Conservation (phyloP, 805 yeast species). For the Lipomyces japonicus region DNA sequence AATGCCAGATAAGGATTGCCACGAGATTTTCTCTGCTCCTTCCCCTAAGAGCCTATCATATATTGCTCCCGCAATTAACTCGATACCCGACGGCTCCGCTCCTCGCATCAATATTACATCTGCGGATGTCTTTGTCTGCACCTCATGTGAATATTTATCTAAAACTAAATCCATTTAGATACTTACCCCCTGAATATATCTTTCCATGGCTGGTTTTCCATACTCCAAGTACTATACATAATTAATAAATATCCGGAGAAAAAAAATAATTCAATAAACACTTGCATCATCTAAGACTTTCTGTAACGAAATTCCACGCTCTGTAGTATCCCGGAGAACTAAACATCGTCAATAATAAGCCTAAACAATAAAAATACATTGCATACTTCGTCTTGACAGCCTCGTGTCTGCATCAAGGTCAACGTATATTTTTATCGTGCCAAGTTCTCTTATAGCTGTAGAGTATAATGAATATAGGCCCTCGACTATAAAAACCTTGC, state of each 20-base stretch:
- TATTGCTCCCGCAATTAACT: constrained; percentile 63
- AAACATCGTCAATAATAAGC: too few relatives aligned
- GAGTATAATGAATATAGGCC: constrained; percentile 82
- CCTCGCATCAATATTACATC: constrained; percentile 75
- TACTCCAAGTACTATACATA: constrained; percentile 45
- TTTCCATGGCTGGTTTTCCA: constrained; percentile 64
- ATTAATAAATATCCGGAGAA: too few relatives aligned
- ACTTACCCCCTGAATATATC: constrained; percentile 44
- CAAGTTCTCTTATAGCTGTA: constrained; percentile 49
- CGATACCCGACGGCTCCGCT: constrained; percentile 55
- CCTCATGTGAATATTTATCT: background rate
- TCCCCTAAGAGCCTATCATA: constrained; percentile 31
- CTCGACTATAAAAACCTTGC: constrained; percentile 50
- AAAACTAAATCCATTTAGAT: background rate
- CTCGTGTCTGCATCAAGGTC: constrained; percentile 85
- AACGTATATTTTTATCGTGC: constrained; percentile 67
- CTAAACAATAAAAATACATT: background rate
- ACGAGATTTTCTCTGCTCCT: background rate
- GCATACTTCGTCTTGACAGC: constrained; percentile 65
- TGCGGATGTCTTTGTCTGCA: constrained; percentile 59
- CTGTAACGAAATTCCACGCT: constrained; percentile 11
- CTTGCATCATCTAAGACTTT: constrained; percentile 17
- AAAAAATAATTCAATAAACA: too few relatives aligned
- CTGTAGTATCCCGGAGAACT: constrained; percentile 19
- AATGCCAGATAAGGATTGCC: constrained; percentile 2